A percentile compares a stretch with the other conserved stretches of the same genome.
These are phyloP conservation scores for Aspergillus udagawae DNA, from an alignment of 2,329 filamentous ascomycete species.

Conservation along the genomic window DNA sequence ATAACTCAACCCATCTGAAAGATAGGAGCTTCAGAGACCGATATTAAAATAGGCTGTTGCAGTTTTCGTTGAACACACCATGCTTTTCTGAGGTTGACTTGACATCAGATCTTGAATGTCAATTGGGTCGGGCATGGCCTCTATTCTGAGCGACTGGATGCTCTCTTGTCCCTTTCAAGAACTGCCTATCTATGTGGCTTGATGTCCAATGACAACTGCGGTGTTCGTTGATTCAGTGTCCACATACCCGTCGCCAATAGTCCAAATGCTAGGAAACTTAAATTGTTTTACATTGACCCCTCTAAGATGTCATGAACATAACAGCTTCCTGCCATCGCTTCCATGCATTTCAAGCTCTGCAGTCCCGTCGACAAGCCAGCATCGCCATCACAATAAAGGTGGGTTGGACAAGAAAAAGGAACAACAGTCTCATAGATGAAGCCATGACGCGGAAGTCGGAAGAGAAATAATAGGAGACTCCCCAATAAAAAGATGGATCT, in stretches of 20 bases:
- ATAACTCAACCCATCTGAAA: too few relatives aligned
- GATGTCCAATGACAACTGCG: background rate
- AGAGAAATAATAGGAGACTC: constrained; percentile 11
- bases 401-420: constrained; percentile 19
- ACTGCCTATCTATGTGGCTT: background rate
- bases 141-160: background rate
- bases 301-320: constrained; percentile 35
- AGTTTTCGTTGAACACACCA: too few relatives aligned
- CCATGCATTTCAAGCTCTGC: constrained; percentile 24
- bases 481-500: constrained; percentile 30
- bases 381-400: constrained; percentile 21
- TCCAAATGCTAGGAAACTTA: constrained; percentile 4
- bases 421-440: constrained; percentile 23
- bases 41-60: too few relatives aligned
- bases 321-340: constrained; percentile 23
- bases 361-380: constrained; percentile 21
- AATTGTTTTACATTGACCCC: constrained; percentile 37
- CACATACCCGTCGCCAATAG: background rate
- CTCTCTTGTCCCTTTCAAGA: background rate
- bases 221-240: background rate
- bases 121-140: background rate
- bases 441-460: constrained; percentile 20
- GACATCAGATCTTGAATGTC: too few relatives aligned
- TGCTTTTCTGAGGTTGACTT: too few relatives aligned
- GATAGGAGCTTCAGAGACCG: too few relatives aligned